These are phyloP conservation scores for Eudorina sp. DNA, from an alignment of 139 green algal genomes.

Conservation along the genomic window DNA sequence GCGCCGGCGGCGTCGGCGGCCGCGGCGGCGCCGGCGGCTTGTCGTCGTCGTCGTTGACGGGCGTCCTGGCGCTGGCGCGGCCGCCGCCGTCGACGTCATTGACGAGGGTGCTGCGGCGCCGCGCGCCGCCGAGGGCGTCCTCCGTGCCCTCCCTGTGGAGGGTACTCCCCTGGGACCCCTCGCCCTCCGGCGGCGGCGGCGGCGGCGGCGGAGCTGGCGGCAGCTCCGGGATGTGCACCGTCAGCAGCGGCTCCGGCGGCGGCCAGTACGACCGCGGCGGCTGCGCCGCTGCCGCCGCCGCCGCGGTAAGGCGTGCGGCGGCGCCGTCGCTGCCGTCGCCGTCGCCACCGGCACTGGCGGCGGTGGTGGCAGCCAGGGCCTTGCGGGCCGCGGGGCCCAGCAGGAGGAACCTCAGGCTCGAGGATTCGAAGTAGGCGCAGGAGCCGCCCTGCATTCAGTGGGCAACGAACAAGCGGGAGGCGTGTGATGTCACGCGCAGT, in stretches of 20 bases:
- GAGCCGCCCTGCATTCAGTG: background rate
- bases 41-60: conserved; percentile 50
- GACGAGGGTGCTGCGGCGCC: background rate
- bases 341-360: background rate
- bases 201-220: conserved; percentile 38
- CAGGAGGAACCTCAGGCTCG: conserved; percentile 12
- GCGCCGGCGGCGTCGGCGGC: conserved; percentile 44
- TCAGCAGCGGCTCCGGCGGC: conserved; percentile 39
- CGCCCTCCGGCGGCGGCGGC: background rate
- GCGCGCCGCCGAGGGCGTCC: background rate
- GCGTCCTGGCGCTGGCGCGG: too few relatives aligned
- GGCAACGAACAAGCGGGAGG: too few relatives aligned
- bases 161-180: too few relatives aligned
- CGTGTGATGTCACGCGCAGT: background rate
- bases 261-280: conserved; percentile 15
- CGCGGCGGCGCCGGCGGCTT: conserved; percentile 26
- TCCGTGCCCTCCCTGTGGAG: background rate
- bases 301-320: background rate
- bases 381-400: background rate
- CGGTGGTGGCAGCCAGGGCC: conserved; percentile 15
- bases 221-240: conserved; percentile 42
- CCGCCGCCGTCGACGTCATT: background rate
- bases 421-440: conserved; percentile 33
- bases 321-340: background rate
- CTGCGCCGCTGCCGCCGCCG: background rate